Percentiles rank a stretch among this genome's conserved stretches.
Evolutionary conservation across 2,329 filamentous ascomycete species (phyloP).

Genomic region (Cladosporium sp.): DNA sequence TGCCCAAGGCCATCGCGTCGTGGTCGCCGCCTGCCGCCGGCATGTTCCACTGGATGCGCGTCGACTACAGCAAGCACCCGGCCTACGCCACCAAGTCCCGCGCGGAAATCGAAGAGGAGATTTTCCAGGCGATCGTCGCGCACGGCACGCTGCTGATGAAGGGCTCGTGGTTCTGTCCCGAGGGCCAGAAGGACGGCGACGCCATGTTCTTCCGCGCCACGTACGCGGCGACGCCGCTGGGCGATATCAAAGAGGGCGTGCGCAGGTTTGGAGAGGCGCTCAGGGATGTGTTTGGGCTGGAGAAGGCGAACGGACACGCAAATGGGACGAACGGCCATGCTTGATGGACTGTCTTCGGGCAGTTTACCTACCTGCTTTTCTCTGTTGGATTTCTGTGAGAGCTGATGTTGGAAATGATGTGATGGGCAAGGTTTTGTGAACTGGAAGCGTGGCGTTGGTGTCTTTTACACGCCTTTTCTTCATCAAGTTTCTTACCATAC

Average conservation of each 20-base stretch:
- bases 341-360: not conserved
- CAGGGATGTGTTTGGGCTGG: constrained; percentile 59
- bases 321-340: constrained; percentile 21
- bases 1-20: constrained; percentile 72
- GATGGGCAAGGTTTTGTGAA: not conserved
- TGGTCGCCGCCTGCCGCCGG: constrained; percentile 82
- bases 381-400: not conserved
- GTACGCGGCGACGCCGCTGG: constrained; percentile 72
- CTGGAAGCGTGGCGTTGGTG: not conserved
- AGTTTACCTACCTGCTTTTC: not conserved
- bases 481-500: not conserved
- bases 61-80: constrained; percentile 69
- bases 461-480: not conserved
- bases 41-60: constrained; percentile 88
- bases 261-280: constrained; percentile 73
- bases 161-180: constrained; percentile 89
- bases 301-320: constrained; percentile 23
- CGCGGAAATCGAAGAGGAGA: constrained; percentile 75
- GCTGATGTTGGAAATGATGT: not conserved
- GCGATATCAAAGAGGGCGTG: constrained; percentile 54
- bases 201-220: constrained; percentile 88
- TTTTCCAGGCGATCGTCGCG: constrained; percentile 76
- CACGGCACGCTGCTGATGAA: constrained; percentile 78
- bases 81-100: constrained; percentile 56
- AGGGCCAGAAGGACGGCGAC: constrained; percentile 59